Conservation (phyloP, 2,329 filamentous ascomycete species). For the Aaosphaeria arxii region DNA sequence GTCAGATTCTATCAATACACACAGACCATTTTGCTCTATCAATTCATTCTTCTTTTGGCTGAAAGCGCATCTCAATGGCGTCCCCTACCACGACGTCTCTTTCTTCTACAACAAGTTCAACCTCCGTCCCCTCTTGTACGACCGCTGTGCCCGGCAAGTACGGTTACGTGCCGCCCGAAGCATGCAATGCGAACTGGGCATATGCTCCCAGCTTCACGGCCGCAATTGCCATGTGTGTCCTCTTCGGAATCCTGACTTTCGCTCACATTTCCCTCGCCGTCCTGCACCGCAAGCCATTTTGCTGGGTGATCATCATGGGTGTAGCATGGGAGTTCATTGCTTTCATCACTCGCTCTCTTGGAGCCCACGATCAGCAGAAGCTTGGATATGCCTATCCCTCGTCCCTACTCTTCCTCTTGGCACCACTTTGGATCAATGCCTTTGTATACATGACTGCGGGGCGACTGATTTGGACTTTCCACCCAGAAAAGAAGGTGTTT, state of each 20-base stretch:
- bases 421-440: constrained; percentile 41
- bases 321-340: constrained; percentile 42
- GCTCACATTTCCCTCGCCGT: constrained; percentile 19
- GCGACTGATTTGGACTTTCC: constrained; percentile 40
- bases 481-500: constrained; percentile 30
- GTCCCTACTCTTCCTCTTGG: constrained; percentile 3
- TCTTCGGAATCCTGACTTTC: constrained; percentile 22
- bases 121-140: constrained; percentile 14
- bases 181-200: constrained; percentile 25
- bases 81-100: constrained; percentile 10
- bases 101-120: constrained; percentile 7
- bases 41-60: too few species aligned
- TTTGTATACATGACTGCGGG: constrained; percentile 42
- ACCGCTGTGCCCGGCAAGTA: constrained; percentile 19
- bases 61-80: constrained; percentile 5
- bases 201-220: constrained; percentile 20
- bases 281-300: constrained; percentile 32
- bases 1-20: too few species aligned
- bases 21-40: too few species aligned
- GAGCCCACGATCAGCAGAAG: constrained; percentile 40
- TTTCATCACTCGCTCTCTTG: constrained; percentile 41
- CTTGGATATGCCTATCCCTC: background rate
- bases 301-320: constrained; percentile 47
- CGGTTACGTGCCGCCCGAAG: constrained; percentile 19
- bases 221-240: constrained; percentile 17